Percentiles rank a stretch among this genome's conserved stretches.
These are phyloP conservation scores for Puccinia triticina DNA, from an alignment of 1,284 basidiomycete species.

Conservation along the genomic window DNA sequence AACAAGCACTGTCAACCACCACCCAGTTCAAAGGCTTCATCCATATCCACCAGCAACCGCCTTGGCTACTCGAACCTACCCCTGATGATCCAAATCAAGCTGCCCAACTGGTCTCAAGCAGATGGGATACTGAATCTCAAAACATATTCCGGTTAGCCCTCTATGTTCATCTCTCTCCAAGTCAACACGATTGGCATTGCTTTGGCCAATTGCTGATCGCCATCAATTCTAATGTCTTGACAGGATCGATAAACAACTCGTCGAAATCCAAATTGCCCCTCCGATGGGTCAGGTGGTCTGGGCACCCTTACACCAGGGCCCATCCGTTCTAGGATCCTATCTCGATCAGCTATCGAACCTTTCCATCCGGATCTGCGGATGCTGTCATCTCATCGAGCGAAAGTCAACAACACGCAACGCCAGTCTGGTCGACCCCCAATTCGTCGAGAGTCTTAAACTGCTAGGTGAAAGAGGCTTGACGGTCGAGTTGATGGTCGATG, in stretches of 20 bases:
- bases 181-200: background rate
- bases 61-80: background rate
- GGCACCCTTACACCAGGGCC: conserved; percentile 43
- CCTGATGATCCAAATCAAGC: background rate
- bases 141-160: conserved; percentile 3
- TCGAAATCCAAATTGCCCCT: conserved; percentile 5
- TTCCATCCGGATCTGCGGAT: conserved; percentile 22
- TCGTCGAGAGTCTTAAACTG: conserved; percentile 31
- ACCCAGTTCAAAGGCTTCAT: conserved; percentile 34
- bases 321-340: conserved; percentile 25
- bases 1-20: background rate
- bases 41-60: conserved; percentile 6
- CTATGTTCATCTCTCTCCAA: background rate
- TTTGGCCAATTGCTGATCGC: background rate
- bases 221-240: background rate
- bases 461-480: conserved; percentile 41
- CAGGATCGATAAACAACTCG: conserved; percentile 22
- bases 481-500: conserved; percentile 47
- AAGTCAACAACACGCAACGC: background rate
- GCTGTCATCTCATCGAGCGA: conserved; percentile 38
- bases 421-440: conserved; percentile 24
- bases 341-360: conserved; percentile 14
- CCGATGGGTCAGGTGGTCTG: conserved; percentile 35
- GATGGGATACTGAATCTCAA: conserved; percentile 16
- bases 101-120: background rate